Conservation (phyloP, 345 rosid species). For the Citrus cavaleriei region DNA sequence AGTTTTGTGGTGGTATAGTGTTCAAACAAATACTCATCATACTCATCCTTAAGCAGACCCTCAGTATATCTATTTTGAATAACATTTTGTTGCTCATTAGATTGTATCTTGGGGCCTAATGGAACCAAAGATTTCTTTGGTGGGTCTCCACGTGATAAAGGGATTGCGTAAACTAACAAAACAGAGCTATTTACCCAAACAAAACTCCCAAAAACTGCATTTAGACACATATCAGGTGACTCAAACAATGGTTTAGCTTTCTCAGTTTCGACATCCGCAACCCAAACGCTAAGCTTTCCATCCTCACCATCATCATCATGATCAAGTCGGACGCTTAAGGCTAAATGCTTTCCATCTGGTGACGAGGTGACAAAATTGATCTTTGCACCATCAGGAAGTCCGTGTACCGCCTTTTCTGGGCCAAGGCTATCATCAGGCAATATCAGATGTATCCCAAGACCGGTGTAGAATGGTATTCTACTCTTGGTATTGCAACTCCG, state of each 20-base stretch:
- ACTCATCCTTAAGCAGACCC: slow-evolving; percentile 88
- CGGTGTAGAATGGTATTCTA: slow-evolving; percentile 39
- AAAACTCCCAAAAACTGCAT: slow-evolving; percentile 83
- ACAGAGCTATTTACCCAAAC: slow-evolving; percentile 76
- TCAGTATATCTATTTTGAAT: slow-evolving; percentile 86
- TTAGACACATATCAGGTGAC: slow-evolving; percentile 56
- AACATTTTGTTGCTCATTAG: slow-evolving; percentile 64
- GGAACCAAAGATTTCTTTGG: slow-evolving; percentile 93
- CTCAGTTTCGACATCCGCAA: slow-evolving; percentile 82
- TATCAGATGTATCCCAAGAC: slow-evolving; percentile 74
- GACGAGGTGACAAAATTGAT: slow-evolving; percentile 90
- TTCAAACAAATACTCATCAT: slow-evolving; percentile 88
- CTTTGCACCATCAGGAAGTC: slow-evolving; percentile 84
- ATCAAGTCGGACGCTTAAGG: slow-evolving; percentile 70
- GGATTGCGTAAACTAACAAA: slow-evolving; percentile 71
- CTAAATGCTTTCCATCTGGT: slow-evolving; percentile 70
- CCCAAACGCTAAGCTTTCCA: slow-evolving; percentile 82
- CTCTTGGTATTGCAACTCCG: too few relatives aligned
- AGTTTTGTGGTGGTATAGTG: slow-evolving; percentile 87
- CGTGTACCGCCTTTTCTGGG: slow-evolving; percentile 74
- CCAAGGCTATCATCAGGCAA: slow-evolving; percentile 74
- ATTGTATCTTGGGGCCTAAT: slow-evolving; percentile 75
- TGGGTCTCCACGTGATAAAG: slow-evolving; percentile 66
- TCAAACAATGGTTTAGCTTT: slow-evolving; percentile 71
- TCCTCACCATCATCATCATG: slow-evolving; percentile 38